Evolutionary conservation across 371 early-diverging fungal species (phyloP).

Genomic region (Apophysomyces sp.): DNA sequence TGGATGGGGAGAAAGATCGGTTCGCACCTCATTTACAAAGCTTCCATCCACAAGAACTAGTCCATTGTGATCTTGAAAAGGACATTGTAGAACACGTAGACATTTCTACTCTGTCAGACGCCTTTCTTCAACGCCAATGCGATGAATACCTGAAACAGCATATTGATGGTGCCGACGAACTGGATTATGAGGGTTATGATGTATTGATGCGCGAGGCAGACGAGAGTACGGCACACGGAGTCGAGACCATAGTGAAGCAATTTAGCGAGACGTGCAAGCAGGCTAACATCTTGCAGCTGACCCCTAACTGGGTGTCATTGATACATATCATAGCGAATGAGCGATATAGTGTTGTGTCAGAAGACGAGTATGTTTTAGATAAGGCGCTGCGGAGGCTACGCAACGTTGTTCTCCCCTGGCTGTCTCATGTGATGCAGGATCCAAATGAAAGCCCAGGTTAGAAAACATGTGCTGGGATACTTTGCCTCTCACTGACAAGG

Average conservation of each 20-base stretch:
- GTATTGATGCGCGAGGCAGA: not conserved
- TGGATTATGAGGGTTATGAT: not conserved
- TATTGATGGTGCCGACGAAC: too few species aligned
- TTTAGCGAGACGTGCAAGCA: conserved; percentile 4
- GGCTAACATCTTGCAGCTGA: not conserved
- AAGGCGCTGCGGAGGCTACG: conserved; percentile 9
- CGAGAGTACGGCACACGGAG: not conserved
- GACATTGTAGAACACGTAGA: not conserved
- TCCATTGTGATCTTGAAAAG: not conserved
- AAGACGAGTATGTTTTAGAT: not conserved
- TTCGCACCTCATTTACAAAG: not conserved
- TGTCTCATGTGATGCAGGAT: conserved; percentile 9
- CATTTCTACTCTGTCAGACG: not conserved
- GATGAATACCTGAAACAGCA: not conserved
- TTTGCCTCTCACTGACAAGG: not conserved
- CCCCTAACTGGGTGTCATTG: conserved; percentile 1
- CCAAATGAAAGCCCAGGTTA: not conserved
- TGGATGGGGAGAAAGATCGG: not conserved
- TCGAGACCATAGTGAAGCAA: not conserved
- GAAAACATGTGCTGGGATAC: not conserved
- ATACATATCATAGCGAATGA: not conserved
- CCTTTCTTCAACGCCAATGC: not conserved
- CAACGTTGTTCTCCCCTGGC: conserved; percentile 13
- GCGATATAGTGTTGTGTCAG: not conserved
- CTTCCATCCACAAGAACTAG: not conserved